These are phyloP conservation scores for Dendrobium officinale DNA, from an alignment of 106 monocot genomes.

Conservation along the genomic window DNA sequence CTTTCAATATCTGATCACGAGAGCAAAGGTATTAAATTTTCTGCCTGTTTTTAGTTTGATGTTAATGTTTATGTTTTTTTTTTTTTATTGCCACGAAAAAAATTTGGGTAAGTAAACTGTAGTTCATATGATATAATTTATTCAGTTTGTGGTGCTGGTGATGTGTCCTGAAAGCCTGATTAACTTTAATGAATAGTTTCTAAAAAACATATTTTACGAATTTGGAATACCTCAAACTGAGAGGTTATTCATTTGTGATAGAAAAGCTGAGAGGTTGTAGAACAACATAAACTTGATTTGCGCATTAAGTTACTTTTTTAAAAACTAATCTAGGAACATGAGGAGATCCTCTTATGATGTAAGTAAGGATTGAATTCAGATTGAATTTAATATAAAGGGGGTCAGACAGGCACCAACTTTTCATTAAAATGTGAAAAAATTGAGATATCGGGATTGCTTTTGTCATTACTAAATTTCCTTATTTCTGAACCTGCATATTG, in stretches of 20 bases:
- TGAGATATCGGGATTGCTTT: background rate
- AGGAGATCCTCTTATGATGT: background rate
- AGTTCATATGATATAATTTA: background rate
- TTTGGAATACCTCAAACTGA: background rate
- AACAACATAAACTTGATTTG: background rate
- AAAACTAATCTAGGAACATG: background rate
- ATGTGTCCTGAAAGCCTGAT: background rate
- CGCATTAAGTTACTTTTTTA: background rate
- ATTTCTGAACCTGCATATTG: background rate
- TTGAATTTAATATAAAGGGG: background rate
- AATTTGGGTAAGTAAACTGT: background rate
- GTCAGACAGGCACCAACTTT: background rate
- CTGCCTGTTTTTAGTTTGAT: constrained; percentile 1
- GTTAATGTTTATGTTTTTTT: background rate
- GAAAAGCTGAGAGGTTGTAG: background rate
- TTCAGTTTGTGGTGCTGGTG: background rate
- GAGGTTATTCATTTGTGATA: background rate
- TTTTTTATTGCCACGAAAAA: background rate
- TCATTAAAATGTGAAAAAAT: background rate
- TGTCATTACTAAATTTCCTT: background rate
- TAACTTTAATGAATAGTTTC: background rate
- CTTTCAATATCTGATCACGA: constrained; percentile 37
- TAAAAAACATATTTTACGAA: background rate
- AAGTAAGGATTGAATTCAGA: background rate
- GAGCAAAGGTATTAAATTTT: constrained; percentile 14